Percentiles rank a stretch among this genome's conserved stretches.
Conservation (phyloP, 2,329 filamentous ascomycete species). For the Alternaria arborescens region DNA sequence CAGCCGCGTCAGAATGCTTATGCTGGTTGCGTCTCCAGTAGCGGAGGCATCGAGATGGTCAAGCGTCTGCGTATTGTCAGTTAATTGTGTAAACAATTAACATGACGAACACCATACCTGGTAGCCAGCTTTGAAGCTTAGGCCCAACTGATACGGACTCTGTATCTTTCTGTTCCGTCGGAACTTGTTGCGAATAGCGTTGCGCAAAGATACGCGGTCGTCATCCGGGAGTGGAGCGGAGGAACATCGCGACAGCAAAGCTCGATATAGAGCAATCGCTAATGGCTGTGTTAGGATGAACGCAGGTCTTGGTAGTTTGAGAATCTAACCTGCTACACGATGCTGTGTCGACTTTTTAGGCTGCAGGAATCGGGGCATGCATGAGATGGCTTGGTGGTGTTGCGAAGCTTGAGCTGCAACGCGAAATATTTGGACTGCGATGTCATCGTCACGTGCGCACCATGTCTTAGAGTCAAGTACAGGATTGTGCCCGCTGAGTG, state of each 20-base stretch:
- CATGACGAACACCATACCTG: conserved; percentile 54
- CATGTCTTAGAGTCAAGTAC: background rate
- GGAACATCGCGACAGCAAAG: conserved; percentile 68
- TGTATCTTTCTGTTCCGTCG: conserved; percentile 65
- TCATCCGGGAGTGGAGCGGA: conserved; percentile 63
- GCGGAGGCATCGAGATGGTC: conserved; percentile 56
- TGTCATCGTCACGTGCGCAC: conserved; percentile 36
- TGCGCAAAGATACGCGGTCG: conserved; percentile 61
- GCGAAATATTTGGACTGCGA: conserved; percentile 22
- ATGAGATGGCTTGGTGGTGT: conserved; percentile 33
- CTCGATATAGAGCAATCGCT: conserved; percentile 77
- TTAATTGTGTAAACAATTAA: background rate
- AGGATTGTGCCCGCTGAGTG: background rate
- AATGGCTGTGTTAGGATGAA: conserved; percentile 1
- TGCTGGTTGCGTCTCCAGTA: conserved; percentile 40
- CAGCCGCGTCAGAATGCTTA: conserved; percentile 31
- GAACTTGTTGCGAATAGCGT: conserved; percentile 70
- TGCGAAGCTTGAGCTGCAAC: conserved; percentile 4
- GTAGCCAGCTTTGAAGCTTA: conserved; percentile 74
- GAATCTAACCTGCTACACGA: conserved; percentile 59
- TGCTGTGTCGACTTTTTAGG: conserved; percentile 60
- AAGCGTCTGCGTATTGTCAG: conserved; percentile 45
- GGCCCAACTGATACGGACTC: conserved; percentile 67
- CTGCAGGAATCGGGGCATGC: conserved; percentile 57
- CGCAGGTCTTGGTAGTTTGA: background rate